Conservation (phyloP, 2,329 filamentous ascomycete genomes). For the Alternaria conjuncta region DNA sequence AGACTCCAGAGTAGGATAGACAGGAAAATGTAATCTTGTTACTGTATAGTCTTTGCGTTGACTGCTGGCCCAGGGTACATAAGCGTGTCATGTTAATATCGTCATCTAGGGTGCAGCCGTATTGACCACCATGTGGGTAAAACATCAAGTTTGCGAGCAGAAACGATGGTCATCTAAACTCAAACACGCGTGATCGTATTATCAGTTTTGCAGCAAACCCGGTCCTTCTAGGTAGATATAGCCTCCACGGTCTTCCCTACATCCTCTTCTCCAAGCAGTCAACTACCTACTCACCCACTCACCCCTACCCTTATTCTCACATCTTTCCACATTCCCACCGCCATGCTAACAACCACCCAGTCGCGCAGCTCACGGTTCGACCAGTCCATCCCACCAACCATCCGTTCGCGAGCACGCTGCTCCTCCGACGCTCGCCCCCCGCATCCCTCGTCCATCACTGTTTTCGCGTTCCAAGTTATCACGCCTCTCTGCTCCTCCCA, state of each 20-base stretch:
- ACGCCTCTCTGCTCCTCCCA: too few relatives aligned
- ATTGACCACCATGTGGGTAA: neutral
- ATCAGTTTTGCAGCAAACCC: neutral
- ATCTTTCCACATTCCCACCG: neutral
- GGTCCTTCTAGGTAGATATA: neutral
- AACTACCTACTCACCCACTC: neutral
- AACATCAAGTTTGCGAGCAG: neutral
- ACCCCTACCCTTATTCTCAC: neutral
- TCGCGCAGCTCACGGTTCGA: neutral
- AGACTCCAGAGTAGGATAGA: neutral
- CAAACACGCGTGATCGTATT: neutral
- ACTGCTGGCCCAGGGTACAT: neutral
- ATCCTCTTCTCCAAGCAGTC: neutral
- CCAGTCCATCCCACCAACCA: neutral
- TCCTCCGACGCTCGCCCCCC: too few relatives aligned
- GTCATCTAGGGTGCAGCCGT: neutral
- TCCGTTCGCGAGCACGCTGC: neutral
- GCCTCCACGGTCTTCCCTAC: rapidly evolving
- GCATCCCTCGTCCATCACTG: too few relatives aligned
- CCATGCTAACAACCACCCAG: neutral
- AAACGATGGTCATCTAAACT: neutral
- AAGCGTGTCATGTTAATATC: rapidly evolving
- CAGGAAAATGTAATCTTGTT: neutral
- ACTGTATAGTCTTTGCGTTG: neutral
- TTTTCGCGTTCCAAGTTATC: too few relatives aligned